Base-by-base conservation (phyloP, 768 basidiomycete genomes). In the Macrolepiota albuminosa region DNA sequence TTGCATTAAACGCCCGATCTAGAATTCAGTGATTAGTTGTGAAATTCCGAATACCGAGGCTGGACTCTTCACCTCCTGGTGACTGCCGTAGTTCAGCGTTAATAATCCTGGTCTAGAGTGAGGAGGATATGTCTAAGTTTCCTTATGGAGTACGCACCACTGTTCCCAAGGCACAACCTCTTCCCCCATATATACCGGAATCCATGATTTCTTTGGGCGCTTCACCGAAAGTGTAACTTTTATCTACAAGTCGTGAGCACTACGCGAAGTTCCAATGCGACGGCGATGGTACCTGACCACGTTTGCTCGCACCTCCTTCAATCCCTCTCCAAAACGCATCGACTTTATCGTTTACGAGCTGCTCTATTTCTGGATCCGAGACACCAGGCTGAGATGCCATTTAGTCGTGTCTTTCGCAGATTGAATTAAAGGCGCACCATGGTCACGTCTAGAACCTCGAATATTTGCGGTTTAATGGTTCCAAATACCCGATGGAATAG, bases 91-190 rank as follows among this genome's bases (percentile, higher is more conserved):
- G 75, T 73, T 93, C 90, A 9, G 85, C 89, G 56, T 90, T 92
- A 62, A 93, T 84, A 14, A 86, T 75, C 91, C 91, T 93, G 13
- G 26, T 18, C 16, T 26, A 29, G 24, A 29, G 29, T 26, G 43
- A 54, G 60, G 45, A 18, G 46, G 13, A 31, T 10, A 55, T 43
- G 51, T 49, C 34, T 55, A 13, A 9, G 4, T 29, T 57, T 46
- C 9, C 50, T 29, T 51, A 34, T 18, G 13, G 58, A 36, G 24
- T 14, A 57, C 76, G 6, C 13, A 90, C 91, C 91, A 93, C 72
- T 90, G 85, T 69, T 93, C 92, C 91, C 91, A 93, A 55, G 90
- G 84, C 14, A 92, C 83, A 29, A 93, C 89, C 68, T 93, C 91
- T 73, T 93, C 88, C 1, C 81, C 86, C 64, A 80, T 77, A 43